Percentiles rank a stretch among this genome's conserved stretches.
These are phyloP conservation scores for Acacia concinna DNA, from an alignment of 331 rosid genomes.

Conservation along the genomic window DNA sequence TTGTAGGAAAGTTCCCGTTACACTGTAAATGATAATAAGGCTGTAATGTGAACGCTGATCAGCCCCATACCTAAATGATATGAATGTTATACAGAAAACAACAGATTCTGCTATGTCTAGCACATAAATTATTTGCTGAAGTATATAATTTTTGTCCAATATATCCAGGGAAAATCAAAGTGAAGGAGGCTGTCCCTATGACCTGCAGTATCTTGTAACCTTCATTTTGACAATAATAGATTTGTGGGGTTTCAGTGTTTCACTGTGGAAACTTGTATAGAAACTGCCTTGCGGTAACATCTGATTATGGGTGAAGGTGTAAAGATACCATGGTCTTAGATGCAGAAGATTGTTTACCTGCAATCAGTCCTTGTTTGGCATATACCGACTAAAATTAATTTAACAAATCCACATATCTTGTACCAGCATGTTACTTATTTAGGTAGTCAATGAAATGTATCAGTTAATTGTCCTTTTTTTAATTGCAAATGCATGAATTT, in stretches of 20 bases:
- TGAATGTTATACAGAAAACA: not conserved
- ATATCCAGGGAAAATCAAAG: not conserved
- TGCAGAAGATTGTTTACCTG: not conserved
- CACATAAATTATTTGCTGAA: not conserved
- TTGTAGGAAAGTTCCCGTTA: constrained; percentile 22
- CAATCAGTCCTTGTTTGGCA: not conserved
- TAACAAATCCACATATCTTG: too few species aligned
- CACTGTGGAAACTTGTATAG: not conserved
- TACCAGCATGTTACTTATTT: not conserved
- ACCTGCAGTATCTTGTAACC: constrained; percentile 1
- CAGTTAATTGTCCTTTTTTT: not conserved
- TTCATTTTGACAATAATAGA: not conserved
- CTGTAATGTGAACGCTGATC: not conserved
- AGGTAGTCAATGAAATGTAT: not conserved
- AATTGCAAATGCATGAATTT: not conserved
- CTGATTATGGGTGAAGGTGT: not conserved
- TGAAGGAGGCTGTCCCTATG: not conserved
- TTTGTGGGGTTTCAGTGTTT: not conserved
- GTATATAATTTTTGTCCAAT: not conserved
- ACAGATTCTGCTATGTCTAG: not conserved
- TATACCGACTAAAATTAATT: not conserved
- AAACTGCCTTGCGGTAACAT: not conserved
- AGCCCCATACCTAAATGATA: constrained; percentile 9
- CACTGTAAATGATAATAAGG: constrained; percentile 14
- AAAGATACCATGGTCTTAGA: not conserved